Conservation (phyloP, 179 eudicot genomes). For the Amaranthus tricolor region DNA sequence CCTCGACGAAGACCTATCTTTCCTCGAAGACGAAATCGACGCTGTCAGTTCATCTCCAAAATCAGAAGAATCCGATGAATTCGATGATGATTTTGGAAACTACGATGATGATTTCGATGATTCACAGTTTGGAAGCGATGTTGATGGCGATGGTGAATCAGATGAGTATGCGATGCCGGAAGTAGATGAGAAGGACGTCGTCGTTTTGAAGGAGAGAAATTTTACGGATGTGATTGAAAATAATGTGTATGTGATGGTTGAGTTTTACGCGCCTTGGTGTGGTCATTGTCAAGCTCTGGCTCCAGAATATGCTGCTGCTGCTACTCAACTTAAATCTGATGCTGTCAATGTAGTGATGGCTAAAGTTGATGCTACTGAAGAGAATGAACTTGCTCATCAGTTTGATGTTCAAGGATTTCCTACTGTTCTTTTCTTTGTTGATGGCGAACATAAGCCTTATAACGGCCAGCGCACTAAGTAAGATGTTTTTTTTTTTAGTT, state of each 20-base stretch:
- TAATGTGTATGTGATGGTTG: conserved; percentile 78
- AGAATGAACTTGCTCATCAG: conserved; percentile 60
- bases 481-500: conserved; percentile 4
- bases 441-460: conserved; percentile 68
- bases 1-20: conserved; percentile 65
- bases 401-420: conserved; percentile 87
- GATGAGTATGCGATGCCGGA: conserved; percentile 24
- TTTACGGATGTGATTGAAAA: conserved; percentile 63
- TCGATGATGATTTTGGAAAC: conserved; percentile 30
- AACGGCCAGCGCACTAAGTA: conserved; percentile 70
- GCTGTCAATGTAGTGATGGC: conserved; percentile 61
- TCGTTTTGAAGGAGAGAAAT: conserved; percentile 62
- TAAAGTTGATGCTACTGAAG: conserved; percentile 80
- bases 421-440: conserved; percentile 68
- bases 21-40: conserved; percentile 48
- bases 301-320: conserved; percentile 89
- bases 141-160: conserved; percentile 31
- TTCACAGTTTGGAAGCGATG: conserved; percentile 32
- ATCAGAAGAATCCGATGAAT: conserved; percentile 28
- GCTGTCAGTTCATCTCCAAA: conserved; percentile 20
- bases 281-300: conserved; percentile 78
- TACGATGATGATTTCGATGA: conserved; percentile 49
- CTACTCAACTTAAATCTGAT: conserved; percentile 65
- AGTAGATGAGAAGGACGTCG: conserved; percentile 75
- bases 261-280: conserved; percentile 96